Conservation (phyloP, 371 early-diverging fungal species). For the Lichtheimia ramosa region DNA sequence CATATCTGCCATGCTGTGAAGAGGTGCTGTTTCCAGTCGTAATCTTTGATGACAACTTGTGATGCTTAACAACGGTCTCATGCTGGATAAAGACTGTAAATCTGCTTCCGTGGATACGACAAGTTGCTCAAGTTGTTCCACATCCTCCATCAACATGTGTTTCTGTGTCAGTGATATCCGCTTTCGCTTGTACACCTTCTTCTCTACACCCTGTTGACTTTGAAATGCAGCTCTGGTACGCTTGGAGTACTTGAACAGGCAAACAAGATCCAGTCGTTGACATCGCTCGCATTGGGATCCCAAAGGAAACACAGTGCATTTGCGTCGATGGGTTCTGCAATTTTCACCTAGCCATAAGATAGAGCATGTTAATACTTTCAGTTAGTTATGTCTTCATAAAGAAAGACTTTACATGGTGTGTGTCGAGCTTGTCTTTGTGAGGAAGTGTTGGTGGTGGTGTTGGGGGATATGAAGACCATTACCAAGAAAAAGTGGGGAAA, state of each 20-base stretch:
- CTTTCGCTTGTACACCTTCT: background rate
- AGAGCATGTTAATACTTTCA: background rate
- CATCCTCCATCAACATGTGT: background rate
- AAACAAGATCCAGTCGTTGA: constrained; percentile 23
- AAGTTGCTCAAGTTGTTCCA: background rate
- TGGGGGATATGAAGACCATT: too few species aligned
- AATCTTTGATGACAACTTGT: background rate
- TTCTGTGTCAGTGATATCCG: background rate
- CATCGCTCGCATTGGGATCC: constrained; percentile 34
- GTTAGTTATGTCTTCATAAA: background rate
- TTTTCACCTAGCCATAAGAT: constrained; percentile 26
- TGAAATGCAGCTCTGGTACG: background rate
- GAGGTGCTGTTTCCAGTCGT: background rate
- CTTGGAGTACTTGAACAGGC: constrained; percentile 28
- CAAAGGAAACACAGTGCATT: constrained; percentile 27
- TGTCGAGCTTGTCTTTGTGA: constrained; percentile 14
- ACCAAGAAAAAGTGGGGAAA: too few species aligned
- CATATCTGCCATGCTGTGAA: background rate
- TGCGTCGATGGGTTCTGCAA: constrained; percentile 41
- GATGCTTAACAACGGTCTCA: background rate
- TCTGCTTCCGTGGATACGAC: constrained; percentile 1
- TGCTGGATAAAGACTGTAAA: background rate
- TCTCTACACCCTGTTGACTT: constrained; percentile 1
- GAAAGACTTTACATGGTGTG: constrained; percentile 24
- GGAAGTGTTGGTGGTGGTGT: background rate